phyloP scores from a whole-genome alignment of 2,329 filamentous ascomycete genomes.

The Paracorniculantispora psalliotae region DNA sequence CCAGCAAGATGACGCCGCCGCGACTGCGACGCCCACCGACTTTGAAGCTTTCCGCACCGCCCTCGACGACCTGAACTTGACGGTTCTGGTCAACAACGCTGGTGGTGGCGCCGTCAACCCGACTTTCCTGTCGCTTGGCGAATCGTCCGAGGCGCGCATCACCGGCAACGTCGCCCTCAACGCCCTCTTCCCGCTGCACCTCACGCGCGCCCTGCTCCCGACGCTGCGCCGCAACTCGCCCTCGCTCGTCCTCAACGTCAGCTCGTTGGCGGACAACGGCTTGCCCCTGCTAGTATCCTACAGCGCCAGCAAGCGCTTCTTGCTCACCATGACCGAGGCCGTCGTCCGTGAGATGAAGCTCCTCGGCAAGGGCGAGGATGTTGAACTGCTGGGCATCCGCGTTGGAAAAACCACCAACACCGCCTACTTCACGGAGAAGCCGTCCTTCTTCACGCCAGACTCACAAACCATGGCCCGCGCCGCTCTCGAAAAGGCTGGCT shows the following conservation, averaged over 20 bases:
- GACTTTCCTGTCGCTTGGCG: constrained; percentile 31
- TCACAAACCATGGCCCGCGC: constrained; percentile 17
- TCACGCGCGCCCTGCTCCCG: constrained; percentile 41
- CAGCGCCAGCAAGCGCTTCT: constrained; percentile 41
- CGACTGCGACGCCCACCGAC: neutral
- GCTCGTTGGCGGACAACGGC: constrained; percentile 40
- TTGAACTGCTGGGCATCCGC: constrained; percentile 17
- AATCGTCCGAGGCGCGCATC: constrained; percentile 32
- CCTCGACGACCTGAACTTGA: constrained; percentile 17
- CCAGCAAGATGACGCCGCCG: neutral
- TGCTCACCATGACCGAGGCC: constrained; percentile 33
- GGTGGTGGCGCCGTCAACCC: constrained; percentile 28
- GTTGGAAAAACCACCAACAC: constrained; percentile 18
- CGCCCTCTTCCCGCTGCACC: constrained; percentile 42
- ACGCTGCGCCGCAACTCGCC: constrained; percentile 35
- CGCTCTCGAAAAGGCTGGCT: constrained; percentile 16
- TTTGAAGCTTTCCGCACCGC: constrained; percentile 9
- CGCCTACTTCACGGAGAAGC: constrained; percentile 15
- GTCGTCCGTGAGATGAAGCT: constrained; percentile 38
- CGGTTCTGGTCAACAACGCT: constrained; percentile 21
- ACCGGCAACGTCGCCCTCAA: constrained; percentile 41
- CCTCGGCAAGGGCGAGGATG: constrained; percentile 4
- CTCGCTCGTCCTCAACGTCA: constrained; percentile 46
- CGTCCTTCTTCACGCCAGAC: constrained; percentile 18
- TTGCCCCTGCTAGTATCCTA: constrained; percentile 44